Percentiles rank a stretch among this genome's conserved stretches.
Conservation (phyloP, 108 stramenopile genomes). For the Skeletonema marinoi region DNA sequence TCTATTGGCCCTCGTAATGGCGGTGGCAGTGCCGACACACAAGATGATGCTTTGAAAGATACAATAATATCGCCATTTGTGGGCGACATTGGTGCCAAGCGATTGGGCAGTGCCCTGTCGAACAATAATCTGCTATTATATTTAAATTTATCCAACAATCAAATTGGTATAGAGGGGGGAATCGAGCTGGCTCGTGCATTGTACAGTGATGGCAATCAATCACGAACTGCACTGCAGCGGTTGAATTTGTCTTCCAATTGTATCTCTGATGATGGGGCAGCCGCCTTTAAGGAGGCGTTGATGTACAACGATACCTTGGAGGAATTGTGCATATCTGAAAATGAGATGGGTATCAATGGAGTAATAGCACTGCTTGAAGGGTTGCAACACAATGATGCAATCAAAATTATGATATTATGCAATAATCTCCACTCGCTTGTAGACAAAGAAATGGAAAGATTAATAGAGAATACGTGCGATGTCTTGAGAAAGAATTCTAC, state of each 20-base stretch:
- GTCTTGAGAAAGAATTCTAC: background rate
- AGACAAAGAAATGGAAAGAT: background rate
- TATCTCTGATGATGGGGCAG: conserved; percentile 15
- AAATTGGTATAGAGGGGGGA: conserved; percentile 9
- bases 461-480: background rate
- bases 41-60: background rate
- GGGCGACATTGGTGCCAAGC: conserved; percentile 24
- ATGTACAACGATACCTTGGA: conserved; percentile 11
- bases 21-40: background rate
- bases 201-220: background rate
- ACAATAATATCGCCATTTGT: background rate
- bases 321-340: conserved; percentile 5
- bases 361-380: background rate
- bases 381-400: background rate
- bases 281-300: conserved; percentile 4
- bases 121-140: conserved; percentile 10
- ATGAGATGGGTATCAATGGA: conserved; percentile 7
- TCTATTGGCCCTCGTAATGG: background rate
- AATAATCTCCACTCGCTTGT: background rate
- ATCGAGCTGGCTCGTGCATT: conserved; percentile 8
- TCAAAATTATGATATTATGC: background rate
- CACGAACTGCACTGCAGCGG: conserved; percentile 10
- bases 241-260: conserved; percentile 22
- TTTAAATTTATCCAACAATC: conserved; percentile 21
- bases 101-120: conserved; percentile 8